Conservation (phyloP, 2,329 filamentous ascomycete species). For the Blastomyces gilchristii region DNA sequence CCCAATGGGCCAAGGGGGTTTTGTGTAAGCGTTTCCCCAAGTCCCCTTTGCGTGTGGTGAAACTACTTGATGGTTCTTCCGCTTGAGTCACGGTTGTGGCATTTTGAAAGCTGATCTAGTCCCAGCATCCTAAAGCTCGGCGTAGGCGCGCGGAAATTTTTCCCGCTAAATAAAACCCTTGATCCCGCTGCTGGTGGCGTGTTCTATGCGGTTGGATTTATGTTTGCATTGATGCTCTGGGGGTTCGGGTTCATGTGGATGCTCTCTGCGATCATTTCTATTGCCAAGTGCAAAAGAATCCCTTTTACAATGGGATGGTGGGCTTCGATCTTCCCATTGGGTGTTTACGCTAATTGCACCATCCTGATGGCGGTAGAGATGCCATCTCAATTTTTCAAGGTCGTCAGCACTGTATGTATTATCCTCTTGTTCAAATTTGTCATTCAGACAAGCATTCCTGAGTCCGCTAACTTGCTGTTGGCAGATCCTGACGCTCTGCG, state of each 20-base stretch:
- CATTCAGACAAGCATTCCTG: neutral
- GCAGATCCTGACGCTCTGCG: constrained; percentile 41
- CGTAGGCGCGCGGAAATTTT: constrained; percentile 34
- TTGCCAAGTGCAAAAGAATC: constrained; percentile 32
- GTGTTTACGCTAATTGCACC: constrained; percentile 44
- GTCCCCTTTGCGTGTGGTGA: constrained; percentile 8
- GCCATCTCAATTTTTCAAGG: constrained; percentile 45
- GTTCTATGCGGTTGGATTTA: constrained; percentile 29
- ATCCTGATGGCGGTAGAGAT: constrained; percentile 40
- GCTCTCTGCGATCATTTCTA: constrained; percentile 30
- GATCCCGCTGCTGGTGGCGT: constrained; percentile 23
- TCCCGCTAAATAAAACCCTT: constrained; percentile 27
- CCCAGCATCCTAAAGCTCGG: constrained; percentile 41
- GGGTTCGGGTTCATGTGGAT: constrained; percentile 33
- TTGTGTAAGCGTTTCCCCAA: constrained; percentile 30
- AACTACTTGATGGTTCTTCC: neutral
- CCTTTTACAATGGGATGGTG: constrained; percentile 56
- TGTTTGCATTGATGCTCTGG: constrained; percentile 32
- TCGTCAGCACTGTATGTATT: constrained; percentile 42
- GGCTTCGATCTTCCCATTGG: constrained; percentile 51
- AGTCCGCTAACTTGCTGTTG: constrained; percentile 4
- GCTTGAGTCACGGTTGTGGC: neutral
- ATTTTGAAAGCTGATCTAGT: neutral
- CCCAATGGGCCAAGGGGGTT: constrained; percentile 57
- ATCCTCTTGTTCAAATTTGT: neutral